Base-by-base conservation (phyloP, 768 basidiomycete species). In the Cystobasidium ongulense region DNA sequence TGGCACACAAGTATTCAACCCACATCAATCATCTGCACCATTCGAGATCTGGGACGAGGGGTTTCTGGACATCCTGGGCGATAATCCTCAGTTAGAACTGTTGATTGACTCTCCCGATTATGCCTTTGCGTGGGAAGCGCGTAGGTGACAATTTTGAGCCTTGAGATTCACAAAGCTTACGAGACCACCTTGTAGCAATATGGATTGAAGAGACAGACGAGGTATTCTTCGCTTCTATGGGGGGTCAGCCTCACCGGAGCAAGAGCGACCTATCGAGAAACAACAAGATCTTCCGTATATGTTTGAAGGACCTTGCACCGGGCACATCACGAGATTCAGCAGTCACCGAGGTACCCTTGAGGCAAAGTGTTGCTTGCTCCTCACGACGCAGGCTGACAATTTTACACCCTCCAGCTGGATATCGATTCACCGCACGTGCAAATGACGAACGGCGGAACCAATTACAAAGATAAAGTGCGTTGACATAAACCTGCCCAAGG, bases 191-290 rank as follows among this genome's bases (percentile, higher is more conserved):
- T 46, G 90, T 88, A 1, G 88, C 89, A 0, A 83, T 90, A 1
- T 90, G 87, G 80, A 82, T 86, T 36, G 81, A 86, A 4, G 84
- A 83, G n/a, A 87, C 87, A n/a, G 85, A 90, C 77, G 86, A 88
- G 75, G 83, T 91, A 1, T 88, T 87, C 82, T 91, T 91, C 77
- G 84, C 85, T 4, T 88, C 87, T 10, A 54, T 54, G 52, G 52
- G 52, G 7, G 52, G 52, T 54, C 52, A 54, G n/a, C 52, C 52
- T 54, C 52, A 54, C n/a, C 21, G 52, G 7, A 54, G 52, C 27
- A 54, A n/a, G n/a, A 54, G 52, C n/a, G 52, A 54, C 52, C n/a
- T 54, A n/a, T 54, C 52, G 8, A 54, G n/a, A n/a, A 54, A 54
- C n/a, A 54, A 54, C 27, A 54, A 54, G 52, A 54, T 54, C 52